Evolutionary conservation across 1,139 yeast species (phyloP).

Genomic region (Yamadazyma trypodendri): DNA sequence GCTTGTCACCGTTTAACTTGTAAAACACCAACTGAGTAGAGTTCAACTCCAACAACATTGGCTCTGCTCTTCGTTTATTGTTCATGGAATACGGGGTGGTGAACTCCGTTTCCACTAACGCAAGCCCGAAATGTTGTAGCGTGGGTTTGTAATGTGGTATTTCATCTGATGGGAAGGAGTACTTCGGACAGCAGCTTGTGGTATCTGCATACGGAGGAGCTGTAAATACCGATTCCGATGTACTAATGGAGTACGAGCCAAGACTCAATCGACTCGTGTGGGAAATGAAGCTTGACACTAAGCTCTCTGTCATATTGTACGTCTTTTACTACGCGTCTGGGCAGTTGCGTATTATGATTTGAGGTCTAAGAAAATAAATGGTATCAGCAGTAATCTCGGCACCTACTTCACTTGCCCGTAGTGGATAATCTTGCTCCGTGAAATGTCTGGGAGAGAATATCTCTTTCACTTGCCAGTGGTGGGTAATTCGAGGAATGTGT

Average conservation of each 20-base stretch:
- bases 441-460: too few species aligned
- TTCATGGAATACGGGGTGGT: conserved; percentile 37
- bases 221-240: conserved; percentile 3
- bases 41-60: conserved; percentile 53
- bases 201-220: conserved; percentile 11
- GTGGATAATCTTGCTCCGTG: too few species aligned
- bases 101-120: conserved; percentile 38
- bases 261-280: conserved; percentile 1
- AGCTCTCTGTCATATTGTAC: background rate
- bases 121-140: conserved; percentile 32
- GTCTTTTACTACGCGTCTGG: background rate
- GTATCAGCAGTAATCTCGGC: too few species aligned
- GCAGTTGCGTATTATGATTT: too few species aligned
- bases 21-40: conserved; percentile 56
- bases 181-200: conserved; percentile 18
- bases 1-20: conserved; percentile 25
- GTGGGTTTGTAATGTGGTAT: conserved; percentile 36
- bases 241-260: background rate
- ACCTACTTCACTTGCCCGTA: too few species aligned
- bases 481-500: too few species aligned
- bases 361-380: too few species aligned
- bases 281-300: background rate
- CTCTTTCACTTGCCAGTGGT: too few species aligned
- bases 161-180: conserved; percentile 21
- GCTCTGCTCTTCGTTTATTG: conserved; percentile 39